Evolutionary conservation across 257 asterid species (phyloP), one percentile per base, ranked within the genome.

Genomic region (Fraxinus anomala): DNA sequence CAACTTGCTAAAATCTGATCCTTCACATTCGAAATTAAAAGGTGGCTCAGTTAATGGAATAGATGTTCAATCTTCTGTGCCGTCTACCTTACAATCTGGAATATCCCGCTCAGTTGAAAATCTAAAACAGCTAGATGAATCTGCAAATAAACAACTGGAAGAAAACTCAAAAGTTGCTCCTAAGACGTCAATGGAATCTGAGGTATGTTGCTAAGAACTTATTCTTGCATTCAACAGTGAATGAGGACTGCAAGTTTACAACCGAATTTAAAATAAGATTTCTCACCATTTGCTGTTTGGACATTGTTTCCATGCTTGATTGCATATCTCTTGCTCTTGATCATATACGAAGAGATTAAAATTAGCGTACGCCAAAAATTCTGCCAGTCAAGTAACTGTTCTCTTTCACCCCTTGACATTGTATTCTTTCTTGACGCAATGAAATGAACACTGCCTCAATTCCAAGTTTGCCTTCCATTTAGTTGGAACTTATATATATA

Each of bases 91-190:
- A 66, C 89, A 78, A 63, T 66, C 86, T 71, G 91, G 89, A 68
- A 77, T 76, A 51, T 80, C 75, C 44, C 83, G 68, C 74, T 80
- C 97, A 83, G 83, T 74, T 51, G 96, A 91, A 79, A 89, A 84
- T 88, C 88, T 81, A 75, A 91, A 88, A 79, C 96, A 85, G 79
- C 83, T 84, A 54, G 94, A 90, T 74, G 98, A 92, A 61, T 84
- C 82, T 76, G 74, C 86, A 36, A 89, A 77, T 87, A 92, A 80
- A 71, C 89, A 86, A 21, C 74, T 78, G 68, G 99, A 91, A 80
- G 99, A 93, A 59, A 89, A 79, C 83, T 28, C 87, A 14, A 93
- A 89, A 85, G 84, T 79, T 74, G 66, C 83, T 34, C 36, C 87
- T 26, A 95, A 91, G 89, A 66, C 85, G 47, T 79, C 89, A 75